Percentiles rank a stretch among this genome's conserved stretches.
Evolutionary conservation across 805 yeast species (phyloP).

Genomic region (Candida verbasci): DNA sequence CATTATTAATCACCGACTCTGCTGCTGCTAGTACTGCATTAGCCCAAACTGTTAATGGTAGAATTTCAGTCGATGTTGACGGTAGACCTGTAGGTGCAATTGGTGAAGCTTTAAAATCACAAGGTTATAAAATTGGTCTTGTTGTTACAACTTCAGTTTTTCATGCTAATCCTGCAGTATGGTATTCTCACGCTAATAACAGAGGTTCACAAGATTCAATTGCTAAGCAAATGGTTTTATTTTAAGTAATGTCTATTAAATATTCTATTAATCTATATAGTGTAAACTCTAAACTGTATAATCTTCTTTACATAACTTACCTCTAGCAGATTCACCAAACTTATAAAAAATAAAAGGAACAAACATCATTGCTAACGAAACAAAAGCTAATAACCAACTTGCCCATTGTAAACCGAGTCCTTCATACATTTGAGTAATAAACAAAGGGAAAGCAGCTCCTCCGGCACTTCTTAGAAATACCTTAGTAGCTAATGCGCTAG

Average conservation of each 20-base stretch:
- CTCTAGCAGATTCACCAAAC: conserved; percentile 62
- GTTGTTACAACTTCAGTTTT: conserved; percentile 91
- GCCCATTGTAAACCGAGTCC: conserved; percentile 78
- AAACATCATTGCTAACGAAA: conserved; percentile 69
- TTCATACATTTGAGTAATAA: conserved; percentile 77
- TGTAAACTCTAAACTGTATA: conserved; percentile 2
- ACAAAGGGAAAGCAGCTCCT: conserved; percentile 83
- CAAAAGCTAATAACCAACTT: conserved; percentile 70
- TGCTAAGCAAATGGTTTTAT: conserved; percentile 80
- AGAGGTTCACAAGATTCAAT: conserved; percentile 78
- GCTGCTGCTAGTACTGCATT: conserved; percentile 98
- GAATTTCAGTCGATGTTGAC: conserved; percentile 74
- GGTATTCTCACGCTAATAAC: conserved; percentile 69
- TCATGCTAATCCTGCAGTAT: conserved; percentile 93
- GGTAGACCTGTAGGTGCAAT: conserved; percentile 78
- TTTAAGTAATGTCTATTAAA: too few relatives aligned
- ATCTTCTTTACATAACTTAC: conserved; percentile 54
- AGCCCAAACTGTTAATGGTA: conserved; percentile 83
- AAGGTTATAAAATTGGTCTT: conserved; percentile 77
- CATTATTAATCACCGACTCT: conserved; percentile 80
- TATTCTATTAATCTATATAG: too few relatives aligned
- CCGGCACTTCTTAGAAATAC: conserved; percentile 78
- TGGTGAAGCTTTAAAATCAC: conserved; percentile 78
- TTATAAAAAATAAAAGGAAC: conserved; percentile 70
- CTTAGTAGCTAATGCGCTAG: conserved; percentile 77